Conservation (phyloP, 2,329 filamentous ascomycete species). For the Xylaria sp. region DNA sequence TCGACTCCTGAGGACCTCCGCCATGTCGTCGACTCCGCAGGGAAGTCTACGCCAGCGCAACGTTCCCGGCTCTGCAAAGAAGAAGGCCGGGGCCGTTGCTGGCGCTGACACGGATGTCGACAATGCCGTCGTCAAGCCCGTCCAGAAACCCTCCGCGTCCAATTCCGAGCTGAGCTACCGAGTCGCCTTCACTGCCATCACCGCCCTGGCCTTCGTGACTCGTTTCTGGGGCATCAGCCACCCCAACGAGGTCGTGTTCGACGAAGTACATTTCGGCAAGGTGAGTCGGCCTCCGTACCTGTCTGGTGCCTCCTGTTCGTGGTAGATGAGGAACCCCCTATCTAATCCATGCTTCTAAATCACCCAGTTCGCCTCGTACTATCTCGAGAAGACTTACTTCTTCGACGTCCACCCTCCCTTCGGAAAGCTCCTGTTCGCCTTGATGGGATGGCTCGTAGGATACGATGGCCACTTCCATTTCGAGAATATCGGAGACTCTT, state of each 20-base stretch:
- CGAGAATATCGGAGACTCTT: slow-evolving; percentile 99
- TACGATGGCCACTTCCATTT: slow-evolving; percentile 98
- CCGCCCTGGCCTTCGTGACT: slow-evolving; percentile 85
- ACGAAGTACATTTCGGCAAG: slow-evolving; percentile 99
- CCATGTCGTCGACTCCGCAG: slow-evolving; percentile 62
- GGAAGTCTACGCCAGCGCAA: slow-evolving; percentile 70
- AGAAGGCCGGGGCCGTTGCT: slow-evolving; percentile 58
- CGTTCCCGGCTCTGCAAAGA: slow-evolving; percentile 59
- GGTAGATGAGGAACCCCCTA: slow-evolving; percentile 11
- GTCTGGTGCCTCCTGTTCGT: not conserved
- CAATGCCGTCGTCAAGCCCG: slow-evolving; percentile 58
- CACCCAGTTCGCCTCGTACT: slow-evolving; percentile 76
- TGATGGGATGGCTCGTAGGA: slow-evolving; percentile 96
- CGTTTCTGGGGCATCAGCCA: slow-evolving; percentile 97
- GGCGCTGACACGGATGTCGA: slow-evolving; percentile 61
- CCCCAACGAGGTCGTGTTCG: slow-evolving; percentile 96
- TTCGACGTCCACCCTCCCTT: slow-evolving; percentile 99
- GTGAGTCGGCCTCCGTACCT: slow-evolving; percentile 60
- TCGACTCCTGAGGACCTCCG: slow-evolving; percentile 33
- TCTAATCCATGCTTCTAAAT: slow-evolving; percentile 31
- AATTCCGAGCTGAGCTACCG: slow-evolving; percentile 84
- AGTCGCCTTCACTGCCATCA: slow-evolving; percentile 80
- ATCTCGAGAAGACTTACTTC: slow-evolving; percentile 97
- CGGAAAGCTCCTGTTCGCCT: slow-evolving; percentile 95
- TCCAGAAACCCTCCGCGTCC: slow-evolving; percentile 50